Evolutionary conservation across 257 asterid species (phyloP).

Genomic region (Solanum medicagineum): DNA sequence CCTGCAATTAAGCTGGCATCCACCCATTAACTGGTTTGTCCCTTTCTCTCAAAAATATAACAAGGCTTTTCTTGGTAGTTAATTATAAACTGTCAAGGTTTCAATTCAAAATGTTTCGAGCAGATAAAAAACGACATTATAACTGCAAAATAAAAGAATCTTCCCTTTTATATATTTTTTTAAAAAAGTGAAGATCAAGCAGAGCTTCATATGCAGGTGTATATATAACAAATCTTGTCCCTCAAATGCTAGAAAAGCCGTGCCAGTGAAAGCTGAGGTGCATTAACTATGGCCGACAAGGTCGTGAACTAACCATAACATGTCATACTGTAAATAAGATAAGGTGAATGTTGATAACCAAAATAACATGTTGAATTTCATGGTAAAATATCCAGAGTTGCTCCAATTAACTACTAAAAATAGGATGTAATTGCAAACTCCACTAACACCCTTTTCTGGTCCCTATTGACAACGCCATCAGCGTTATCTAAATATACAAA

Average conservation of each 20-base stretch:
- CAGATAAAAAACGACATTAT: background rate
- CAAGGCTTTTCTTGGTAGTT: background rate
- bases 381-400: background rate
- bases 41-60: background rate
- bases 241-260: background rate
- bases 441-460: background rate
- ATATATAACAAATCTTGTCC: background rate
- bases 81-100: background rate
- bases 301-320: background rate
- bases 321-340: background rate
- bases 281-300: background rate
- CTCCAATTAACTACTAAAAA: background rate
- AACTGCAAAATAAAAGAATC: background rate
- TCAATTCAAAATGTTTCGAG: background rate
- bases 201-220: background rate
- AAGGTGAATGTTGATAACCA: background rate
- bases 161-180: background rate
- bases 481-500: background rate
- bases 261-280: background rate
- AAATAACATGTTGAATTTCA: background rate
- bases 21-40: background rate
- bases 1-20: background rate
- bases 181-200: background rate
- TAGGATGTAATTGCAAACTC: background rate
- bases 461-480: background rate